Evolutionary conservation across 805 yeast species (phyloP).

Genomic region (Debaryomyces prosopidis): DNA sequence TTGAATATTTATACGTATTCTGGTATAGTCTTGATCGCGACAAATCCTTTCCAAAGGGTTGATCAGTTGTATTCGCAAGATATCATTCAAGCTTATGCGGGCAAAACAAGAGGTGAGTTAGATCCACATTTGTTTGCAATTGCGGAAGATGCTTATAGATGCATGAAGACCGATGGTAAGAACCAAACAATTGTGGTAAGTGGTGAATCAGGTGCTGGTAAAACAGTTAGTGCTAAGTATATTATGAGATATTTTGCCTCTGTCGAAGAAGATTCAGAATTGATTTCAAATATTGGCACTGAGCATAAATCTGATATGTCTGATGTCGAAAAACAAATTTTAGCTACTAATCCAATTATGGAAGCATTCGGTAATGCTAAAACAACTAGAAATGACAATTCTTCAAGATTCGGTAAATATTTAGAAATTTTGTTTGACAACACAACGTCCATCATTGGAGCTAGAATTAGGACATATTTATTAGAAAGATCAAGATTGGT

Average conservation of each 20-base stretch:
- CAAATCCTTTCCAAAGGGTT: slow-evolving; percentile 91
- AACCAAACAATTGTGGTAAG: slow-evolving; percentile 96
- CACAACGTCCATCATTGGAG: slow-evolving; percentile 82
- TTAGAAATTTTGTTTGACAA: slow-evolving; percentile 84
- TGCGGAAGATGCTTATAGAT: slow-evolving; percentile 95
- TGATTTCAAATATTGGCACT: slow-evolving; percentile 32
- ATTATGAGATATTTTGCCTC: slow-evolving; percentile 97
- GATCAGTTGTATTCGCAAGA: slow-evolving; percentile 91
- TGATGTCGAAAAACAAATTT: slow-evolving; percentile 87
- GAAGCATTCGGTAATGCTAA: slow-evolving; percentile 99
- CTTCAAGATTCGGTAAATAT: slow-evolving; percentile 96
- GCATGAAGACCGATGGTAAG: slow-evolving; percentile 81
- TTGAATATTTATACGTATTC: slow-evolving; percentile 92
- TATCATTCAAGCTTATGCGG: slow-evolving; percentile 92
- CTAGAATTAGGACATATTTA: slow-evolving; percentile 87
- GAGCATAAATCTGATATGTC: slow-evolving; percentile 66
- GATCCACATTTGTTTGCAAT: slow-evolving; percentile 97
- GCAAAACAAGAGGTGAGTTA: slow-evolving; percentile 88
- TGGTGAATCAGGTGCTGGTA: slow-evolving; percentile 99
- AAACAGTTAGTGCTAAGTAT: slow-evolving; percentile 94
- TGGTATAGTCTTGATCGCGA: slow-evolving; percentile 94
- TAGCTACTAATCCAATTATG: slow-evolving; percentile 96
- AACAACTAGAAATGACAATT: slow-evolving; percentile 94
- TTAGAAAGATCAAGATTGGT: slow-evolving; percentile 93
- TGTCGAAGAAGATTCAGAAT: slow-evolving; percentile 59